Conservation (phyloP, 345 rosid species). For the Melastoma malabathricum region DNA sequence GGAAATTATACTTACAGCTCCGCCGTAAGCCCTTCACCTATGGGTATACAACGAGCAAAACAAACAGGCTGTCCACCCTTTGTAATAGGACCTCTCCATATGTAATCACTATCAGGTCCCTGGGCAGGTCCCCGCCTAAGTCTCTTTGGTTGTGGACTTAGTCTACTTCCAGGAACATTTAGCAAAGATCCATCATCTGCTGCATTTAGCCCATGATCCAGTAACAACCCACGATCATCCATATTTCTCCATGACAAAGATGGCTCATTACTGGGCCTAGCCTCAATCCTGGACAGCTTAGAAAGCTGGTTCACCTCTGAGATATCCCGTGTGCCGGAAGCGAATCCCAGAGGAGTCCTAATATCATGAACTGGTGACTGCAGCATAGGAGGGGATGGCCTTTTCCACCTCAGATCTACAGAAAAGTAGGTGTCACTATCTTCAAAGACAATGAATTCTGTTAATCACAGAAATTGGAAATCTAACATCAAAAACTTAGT, state of each 20-base stretch:
- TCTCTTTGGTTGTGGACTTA: slow-evolving; percentile 33
- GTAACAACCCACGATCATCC: slow-evolving; percentile 36
- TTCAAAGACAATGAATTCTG: neutral
- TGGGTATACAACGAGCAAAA: slow-evolving; percentile 57
- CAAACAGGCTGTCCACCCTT: slow-evolving; percentile 78
- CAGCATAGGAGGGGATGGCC: slow-evolving; percentile 39
- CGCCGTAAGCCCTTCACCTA: slow-evolving; percentile 35
- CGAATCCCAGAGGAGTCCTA: slow-evolving; percentile 36
- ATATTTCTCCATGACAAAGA: slow-evolving; percentile 36
- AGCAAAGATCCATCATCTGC: slow-evolving; percentile 25
- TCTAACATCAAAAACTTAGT: too few relatives aligned
- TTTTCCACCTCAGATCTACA: slow-evolving; percentile 43
- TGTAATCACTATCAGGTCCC: slow-evolving; percentile 36
- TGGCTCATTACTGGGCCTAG: slow-evolving; percentile 26
- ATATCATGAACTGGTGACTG: slow-evolving; percentile 43
- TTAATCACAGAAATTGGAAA: too few relatives aligned
- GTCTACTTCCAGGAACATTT: slow-evolving; percentile 24
- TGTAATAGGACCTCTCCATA: slow-evolving; percentile 66
- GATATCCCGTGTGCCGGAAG: slow-evolving; percentile 58
- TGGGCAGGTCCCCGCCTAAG: slow-evolving; percentile 17
- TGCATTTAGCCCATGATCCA: slow-evolving; percentile 38
- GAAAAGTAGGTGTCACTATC: slow-evolving; percentile 20
- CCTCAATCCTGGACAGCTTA: slow-evolving; percentile 63
- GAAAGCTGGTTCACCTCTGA: slow-evolving; percentile 43
- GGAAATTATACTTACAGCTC: slow-evolving; percentile 42